Evolutionary conservation across 2,329 filamentous ascomycete genomes (phyloP), one percentile per base, ranked within the genome.

Genomic region (Cercospora beticola): DNA sequence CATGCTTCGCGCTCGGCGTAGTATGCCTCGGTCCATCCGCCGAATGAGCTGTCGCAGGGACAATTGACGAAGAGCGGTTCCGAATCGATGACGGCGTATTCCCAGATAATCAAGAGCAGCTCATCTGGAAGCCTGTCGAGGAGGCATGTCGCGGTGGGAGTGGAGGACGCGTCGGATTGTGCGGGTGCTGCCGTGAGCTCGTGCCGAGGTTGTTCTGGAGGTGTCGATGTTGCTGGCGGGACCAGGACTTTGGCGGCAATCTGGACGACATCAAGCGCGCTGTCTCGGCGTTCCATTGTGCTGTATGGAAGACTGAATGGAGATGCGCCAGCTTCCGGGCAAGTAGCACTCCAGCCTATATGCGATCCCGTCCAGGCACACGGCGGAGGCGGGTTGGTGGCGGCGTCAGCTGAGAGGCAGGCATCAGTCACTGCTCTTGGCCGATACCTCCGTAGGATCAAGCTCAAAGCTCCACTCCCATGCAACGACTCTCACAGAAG

Each of bases 51-150:
- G 64, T 73, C 68, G 62, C 73, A 75, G 21, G 68, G 65, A 54
- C 70, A 73, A 43, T 75, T 75, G 64, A 75, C 33, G 54, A 64
- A 57, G 1, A 75, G 70, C 9, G 71, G 67, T 9, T 71, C 40
- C 14, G 56, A n/a, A 0, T 66, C 62, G 14, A 68, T 68, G 28
- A 76, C 65, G 4, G 70, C 63, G 54, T 69, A 72, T 64, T 75
- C 74, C 66, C 71, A 75, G 18, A 73, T 71, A 23, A 66, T 62
- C 26, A 73, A 63, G 33, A 71, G 71, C 23, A 73, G 62, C 46
- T 73, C 71, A 23, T 62, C 46, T 7, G 70, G 71, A 7, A 73
- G 63, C 26, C 54, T 23, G 31, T 57, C 31, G n/a, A 65, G 62
- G 6, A 65, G 54, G 10, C 49, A 58, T 10, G 33, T 33, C 52